Percentiles rank a stretch among this genome's conserved stretches.
These are phyloP conservation scores for Penicillium crystallinum DNA, from an alignment of 495 filamentous ascomycete genomes.

Conservation along the genomic window DNA sequence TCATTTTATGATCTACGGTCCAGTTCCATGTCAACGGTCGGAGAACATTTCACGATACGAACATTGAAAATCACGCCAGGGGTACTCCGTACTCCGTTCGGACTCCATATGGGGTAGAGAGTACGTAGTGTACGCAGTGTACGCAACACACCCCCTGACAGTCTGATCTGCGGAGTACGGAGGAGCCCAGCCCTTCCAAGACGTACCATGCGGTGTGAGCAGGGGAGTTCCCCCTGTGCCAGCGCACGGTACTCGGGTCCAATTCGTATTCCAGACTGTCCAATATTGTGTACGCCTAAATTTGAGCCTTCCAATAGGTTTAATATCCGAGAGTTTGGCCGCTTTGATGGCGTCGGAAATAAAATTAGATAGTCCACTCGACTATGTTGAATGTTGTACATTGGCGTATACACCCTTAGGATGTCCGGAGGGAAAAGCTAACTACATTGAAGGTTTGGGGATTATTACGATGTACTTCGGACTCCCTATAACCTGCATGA, in stretches of 20 bases:
- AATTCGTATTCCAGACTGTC: background rate
- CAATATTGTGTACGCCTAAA: background rate
- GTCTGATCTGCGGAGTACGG: background rate
- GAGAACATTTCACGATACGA: background rate
- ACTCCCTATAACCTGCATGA: background rate
- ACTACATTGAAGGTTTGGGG: too few relatives aligned
- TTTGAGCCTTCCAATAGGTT: background rate
- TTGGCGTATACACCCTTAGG: too few relatives aligned
- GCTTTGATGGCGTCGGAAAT: background rate
- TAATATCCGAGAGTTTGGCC: background rate
- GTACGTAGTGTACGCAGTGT: background rate
- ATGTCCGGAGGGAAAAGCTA: too few relatives aligned
- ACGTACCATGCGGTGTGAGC: background rate
- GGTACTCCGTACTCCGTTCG: background rate
- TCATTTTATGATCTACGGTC: too few relatives aligned
- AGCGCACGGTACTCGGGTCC: background rate
- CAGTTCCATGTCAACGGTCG: background rate
- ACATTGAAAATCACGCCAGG: background rate
- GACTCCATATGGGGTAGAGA: too few relatives aligned
- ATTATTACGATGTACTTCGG: background rate
- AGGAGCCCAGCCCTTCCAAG: constrained; percentile 2
- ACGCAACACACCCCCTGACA: background rate
- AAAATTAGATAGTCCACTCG: background rate
- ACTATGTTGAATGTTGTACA: background rate
- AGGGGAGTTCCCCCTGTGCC: constrained; percentile 1